Evolutionary conservation across 2,329 filamentous ascomycete genomes (phyloP).

Genomic region (Periconia sp.): DNA sequence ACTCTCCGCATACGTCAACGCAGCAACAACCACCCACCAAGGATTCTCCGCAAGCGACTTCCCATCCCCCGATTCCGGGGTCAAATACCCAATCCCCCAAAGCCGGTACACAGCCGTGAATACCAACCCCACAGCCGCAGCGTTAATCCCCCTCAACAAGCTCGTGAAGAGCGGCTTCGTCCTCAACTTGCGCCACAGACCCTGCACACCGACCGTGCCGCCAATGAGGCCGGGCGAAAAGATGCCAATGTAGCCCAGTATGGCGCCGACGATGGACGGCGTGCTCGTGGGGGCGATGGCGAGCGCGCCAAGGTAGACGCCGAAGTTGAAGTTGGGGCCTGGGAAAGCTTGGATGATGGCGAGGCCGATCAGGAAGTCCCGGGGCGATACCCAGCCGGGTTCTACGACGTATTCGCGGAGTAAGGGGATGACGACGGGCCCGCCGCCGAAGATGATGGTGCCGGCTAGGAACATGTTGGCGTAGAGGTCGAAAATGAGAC

Average conservation of each 20-base stretch:
- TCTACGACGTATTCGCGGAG: slow-evolving; percentile 57
- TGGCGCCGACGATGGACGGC: slow-evolving; percentile 36
- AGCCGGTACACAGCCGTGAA: slow-evolving; percentile 50
- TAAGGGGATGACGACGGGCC: slow-evolving; percentile 49
- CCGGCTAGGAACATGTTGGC: slow-evolving; percentile 74
- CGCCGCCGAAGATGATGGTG: slow-evolving; percentile 56
- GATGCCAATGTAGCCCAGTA: slow-evolving; percentile 45
- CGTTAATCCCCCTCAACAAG: slow-evolving; percentile 45
- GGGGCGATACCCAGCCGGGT: slow-evolving; percentile 68
- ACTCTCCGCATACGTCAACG: slow-evolving; percentile 44
- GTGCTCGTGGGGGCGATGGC: slow-evolving; percentile 29
- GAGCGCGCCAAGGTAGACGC: slow-evolving; percentile 46
- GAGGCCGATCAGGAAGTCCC: slow-evolving; percentile 73
- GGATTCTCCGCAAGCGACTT: slow-evolving; percentile 43
- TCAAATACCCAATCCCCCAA: slow-evolving; percentile 49
- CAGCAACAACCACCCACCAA: slow-evolving; percentile 50
- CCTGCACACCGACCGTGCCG: slow-evolving; percentile 40
- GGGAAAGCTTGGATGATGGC: slow-evolving; percentile 73
- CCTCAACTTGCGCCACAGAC: slow-evolving; percentile 43
- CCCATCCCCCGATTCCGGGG: slow-evolving; percentile 37
- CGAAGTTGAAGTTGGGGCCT: slow-evolving; percentile 61
- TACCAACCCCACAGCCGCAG: slow-evolving; percentile 46
- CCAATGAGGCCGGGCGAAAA: slow-evolving; percentile 46
- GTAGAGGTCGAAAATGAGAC: slow-evolving; percentile 63
- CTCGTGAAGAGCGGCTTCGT: slow-evolving; percentile 38